phyloP scores from a whole-genome alignment of 176 grass and related monocot species.

The Eragrostis nindensis region DNA sequence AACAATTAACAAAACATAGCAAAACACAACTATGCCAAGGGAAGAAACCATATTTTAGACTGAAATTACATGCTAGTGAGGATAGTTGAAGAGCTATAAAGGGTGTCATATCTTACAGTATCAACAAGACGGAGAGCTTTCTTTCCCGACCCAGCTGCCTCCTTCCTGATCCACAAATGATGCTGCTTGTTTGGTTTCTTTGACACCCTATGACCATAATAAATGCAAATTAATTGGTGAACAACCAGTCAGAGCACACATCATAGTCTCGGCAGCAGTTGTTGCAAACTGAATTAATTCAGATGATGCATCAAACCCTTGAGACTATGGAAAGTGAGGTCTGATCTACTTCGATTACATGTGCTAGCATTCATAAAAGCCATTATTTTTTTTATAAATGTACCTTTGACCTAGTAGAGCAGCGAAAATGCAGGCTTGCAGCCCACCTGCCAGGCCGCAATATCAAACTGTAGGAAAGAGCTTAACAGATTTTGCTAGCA shows the following conservation, averaged over 20 bases:
- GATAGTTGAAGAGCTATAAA: not conserved
- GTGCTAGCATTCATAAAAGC: not conserved
- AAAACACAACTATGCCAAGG: not conserved
- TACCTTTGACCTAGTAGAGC: not conserved
- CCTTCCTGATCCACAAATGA: slow-evolving; percentile 91
- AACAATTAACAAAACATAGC: not conserved
- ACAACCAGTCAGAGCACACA: not conserved
- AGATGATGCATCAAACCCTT: not conserved
- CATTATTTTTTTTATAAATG: not conserved
- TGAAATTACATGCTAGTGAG: not conserved
- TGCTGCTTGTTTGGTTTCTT: slow-evolving; percentile 72
- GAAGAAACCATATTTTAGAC: slow-evolving; percentile 1
- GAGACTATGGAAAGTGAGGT: not conserved
- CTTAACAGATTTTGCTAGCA: not conserved
- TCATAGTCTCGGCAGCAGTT: slow-evolving; percentile 8
- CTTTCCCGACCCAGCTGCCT: slow-evolving; percentile 66
- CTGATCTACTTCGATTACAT: not conserved
- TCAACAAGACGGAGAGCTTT: slow-evolving; percentile 83
- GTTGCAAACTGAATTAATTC: not conserved
- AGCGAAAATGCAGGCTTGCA: not conserved
- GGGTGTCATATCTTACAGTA: slow-evolving; percentile 58
- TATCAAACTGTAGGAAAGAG: not conserved
- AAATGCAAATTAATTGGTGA: slow-evolving; percentile 30
- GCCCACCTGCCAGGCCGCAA: not conserved
- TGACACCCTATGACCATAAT: slow-evolving; percentile 53